Evolutionary conservation across 208 protist species (phyloP).

Genomic region (Leishmania arabica): DNA sequence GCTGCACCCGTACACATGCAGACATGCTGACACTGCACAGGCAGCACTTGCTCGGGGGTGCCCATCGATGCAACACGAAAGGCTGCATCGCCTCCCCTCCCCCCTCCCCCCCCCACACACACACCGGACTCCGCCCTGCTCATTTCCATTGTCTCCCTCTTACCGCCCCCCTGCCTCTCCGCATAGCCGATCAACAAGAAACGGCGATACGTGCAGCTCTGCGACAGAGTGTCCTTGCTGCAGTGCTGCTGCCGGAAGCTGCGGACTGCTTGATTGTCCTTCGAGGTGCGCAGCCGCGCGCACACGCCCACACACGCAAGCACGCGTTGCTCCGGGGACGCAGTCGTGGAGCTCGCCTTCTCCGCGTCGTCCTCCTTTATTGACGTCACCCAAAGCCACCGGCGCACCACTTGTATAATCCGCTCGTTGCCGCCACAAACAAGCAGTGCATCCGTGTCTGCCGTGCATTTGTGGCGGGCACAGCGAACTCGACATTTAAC

Average conservation of each 20-base stretch:
- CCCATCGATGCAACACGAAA: not conserved
- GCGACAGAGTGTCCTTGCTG: not conserved
- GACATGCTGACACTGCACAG: not conserved
- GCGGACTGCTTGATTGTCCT: not conserved
- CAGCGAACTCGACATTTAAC: not conserved
- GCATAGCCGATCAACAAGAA: not conserved
- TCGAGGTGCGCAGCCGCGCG: not conserved
- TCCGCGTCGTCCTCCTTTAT: not conserved
- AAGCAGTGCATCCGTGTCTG: not conserved
- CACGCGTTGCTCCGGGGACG: not conserved
- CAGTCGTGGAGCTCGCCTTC: not conserved
- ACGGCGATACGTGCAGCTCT: not conserved
- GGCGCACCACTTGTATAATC: not conserved
- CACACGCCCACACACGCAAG: slow-evolving; percentile 1
- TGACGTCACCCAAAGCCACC: not conserved
- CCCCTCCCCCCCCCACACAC: no score
- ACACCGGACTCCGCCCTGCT: not conserved
- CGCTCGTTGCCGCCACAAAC: not conserved
- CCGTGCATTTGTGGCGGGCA: not conserved
- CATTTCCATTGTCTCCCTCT: not conserved
- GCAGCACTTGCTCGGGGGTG: not conserved
- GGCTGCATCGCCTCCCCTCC: not conserved
- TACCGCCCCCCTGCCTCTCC: not conserved
- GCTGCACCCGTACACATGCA: not conserved
- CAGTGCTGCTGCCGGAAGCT: not conserved